Base-by-base conservation (phyloP, 306 rosid species). In the Corylus avellana region DNA sequence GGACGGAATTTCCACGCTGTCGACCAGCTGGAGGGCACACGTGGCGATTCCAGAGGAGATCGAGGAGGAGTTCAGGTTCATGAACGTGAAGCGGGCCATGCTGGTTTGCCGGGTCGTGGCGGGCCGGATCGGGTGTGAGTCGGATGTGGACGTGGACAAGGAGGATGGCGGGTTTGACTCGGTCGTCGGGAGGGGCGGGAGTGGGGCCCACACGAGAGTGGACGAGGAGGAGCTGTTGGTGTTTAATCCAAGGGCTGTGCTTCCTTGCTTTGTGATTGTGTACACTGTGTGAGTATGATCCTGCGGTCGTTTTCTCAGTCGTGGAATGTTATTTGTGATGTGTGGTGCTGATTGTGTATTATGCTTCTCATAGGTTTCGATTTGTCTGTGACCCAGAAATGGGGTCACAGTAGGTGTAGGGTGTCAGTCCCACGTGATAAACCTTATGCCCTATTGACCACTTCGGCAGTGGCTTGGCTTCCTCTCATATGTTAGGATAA, bases 211-310 rank as follows among this genome's bases (percentile, higher is more conserved):
- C 70, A 61, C 91, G 3, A 82, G 86, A 27, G 63, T 87, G 57
- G 98, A 92, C 49, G 98, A 94, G 50, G 97, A 94, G 78, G 98
- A 95, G 89, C 78, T 95, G 0, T 20, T 95, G 86, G 99, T 92
- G 79, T 91, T 91, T 70, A 95, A 88, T 86, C 98, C 99, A 0
- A 90, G 93, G 93, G 99, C 98, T 50, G 97, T 95, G 85, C 98
- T 95, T 63, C 99, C 99, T 75, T 95, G 99, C 86, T 95, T 95
- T 86, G 99, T 92, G 74, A 95, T 95, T 78, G 93, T 95, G 78
- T 95, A 95, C 80, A 84, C 79, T 22, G 85, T 90, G 59, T 92
- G 89, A 90, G 54, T 39, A 20, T 22, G n/a, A 44, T 75, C 51
- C 5, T 3, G 18, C 27, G 50, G 55, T n/a, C 9, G n/a, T 12